Conservation (phyloP, 495 filamentous ascomycete genomes). For the Penicillium bovifimosum region DNA sequence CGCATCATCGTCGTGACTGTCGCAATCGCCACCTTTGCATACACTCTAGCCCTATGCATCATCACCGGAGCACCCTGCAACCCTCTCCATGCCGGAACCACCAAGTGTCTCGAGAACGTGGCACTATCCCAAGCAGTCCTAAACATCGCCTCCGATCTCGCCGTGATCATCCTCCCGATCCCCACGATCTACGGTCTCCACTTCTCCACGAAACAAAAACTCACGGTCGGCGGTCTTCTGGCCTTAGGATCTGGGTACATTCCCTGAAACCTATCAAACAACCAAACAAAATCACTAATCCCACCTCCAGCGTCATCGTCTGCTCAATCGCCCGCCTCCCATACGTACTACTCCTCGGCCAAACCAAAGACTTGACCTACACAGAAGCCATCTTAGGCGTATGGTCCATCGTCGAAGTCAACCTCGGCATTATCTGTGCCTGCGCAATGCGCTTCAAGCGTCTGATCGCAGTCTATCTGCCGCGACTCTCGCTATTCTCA, state of each 20-base stretch:
- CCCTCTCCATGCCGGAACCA: conserved; percentile 15
- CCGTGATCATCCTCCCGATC: conserved; percentile 13
- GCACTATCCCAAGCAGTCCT: conserved; percentile 13
- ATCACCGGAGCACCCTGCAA: conserved; percentile 20
- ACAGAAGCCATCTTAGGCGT: conserved; percentile 32
- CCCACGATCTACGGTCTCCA: conserved; percentile 17
- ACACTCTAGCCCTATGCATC: conserved; percentile 14
- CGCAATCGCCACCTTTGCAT: conserved; percentile 13
- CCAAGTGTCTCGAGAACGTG: conserved; percentile 16
- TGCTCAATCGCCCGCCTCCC: conserved; percentile 23
- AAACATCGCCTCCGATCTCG: conserved; percentile 16
- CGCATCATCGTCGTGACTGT: conserved; percentile 8
- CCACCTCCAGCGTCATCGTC: conserved; percentile 9
- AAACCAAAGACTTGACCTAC: conserved; percentile 13
- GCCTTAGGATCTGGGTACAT: conserved; percentile 17
- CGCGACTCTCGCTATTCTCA: conserved; percentile 11
- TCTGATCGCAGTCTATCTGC: conserved; percentile 31
- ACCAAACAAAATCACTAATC: neutral
- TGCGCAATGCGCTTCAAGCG: conserved; percentile 78
- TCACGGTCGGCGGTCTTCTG: conserved; percentile 13
- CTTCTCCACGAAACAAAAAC: conserved; percentile 14
- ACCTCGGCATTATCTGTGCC: conserved; percentile 73
- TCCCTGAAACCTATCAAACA: too few species aligned
- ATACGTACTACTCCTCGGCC: conserved; percentile 13
- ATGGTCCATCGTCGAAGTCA: conserved; percentile 83